Evolutionary conservation across 2,329 filamentous ascomycete species (phyloP), one percentile per base, ranked within the genome.

Genomic region (Penicillium sp.): DNA sequence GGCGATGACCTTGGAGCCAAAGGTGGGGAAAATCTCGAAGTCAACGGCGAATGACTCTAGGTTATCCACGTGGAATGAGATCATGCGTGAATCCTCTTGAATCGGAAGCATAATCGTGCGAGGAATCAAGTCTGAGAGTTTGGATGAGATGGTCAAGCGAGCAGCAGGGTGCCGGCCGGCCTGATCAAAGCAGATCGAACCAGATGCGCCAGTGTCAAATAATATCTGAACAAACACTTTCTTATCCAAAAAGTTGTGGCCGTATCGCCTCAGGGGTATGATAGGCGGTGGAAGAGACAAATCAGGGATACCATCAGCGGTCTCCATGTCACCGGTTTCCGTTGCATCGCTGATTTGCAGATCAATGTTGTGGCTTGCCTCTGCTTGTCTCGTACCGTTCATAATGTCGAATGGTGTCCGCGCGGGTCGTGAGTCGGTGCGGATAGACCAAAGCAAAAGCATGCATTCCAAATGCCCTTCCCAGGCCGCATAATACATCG

Each of bases 401-500:
- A 71, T 54, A 24, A 66, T 56, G 48, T 67, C 65, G 17, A 68
- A 48, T 3, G 68, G 64, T 41, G 61, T 62, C 38, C 63, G 63
- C 10, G 63, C 35, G 3, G 64, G 61, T 45, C 64, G 65, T 15
- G n/a, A n/a, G n/a, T n/a, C n/a, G n/a, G n/a, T n/a, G n/a, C n/a
- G n/a, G n/a, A n/a, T n/a, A n/a, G 69, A 68, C 67, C 74, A 74
- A 29, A 98, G 79, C 7, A 96, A 77, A 62, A 85, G 84, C 87
- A 98, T 95, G 72, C 93, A 97, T 62, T 91, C 85, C 48, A 97
- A 72, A 65, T 97, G 88, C 0, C 93, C 93, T 72, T 98, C 93
- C 93, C 93, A 98, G 0, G 89, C 91, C 12, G 93, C 93, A 69
- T 98, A 98, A 69, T 98, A 98, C 83, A 97, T 89, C 26, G 93